A percentile compares a stretch with the other conserved stretches of the same genome.
phyloP scores from a whole-genome alignment of 2,329 filamentous ascomycete genomes.

The Xylaria arbuscula region DNA sequence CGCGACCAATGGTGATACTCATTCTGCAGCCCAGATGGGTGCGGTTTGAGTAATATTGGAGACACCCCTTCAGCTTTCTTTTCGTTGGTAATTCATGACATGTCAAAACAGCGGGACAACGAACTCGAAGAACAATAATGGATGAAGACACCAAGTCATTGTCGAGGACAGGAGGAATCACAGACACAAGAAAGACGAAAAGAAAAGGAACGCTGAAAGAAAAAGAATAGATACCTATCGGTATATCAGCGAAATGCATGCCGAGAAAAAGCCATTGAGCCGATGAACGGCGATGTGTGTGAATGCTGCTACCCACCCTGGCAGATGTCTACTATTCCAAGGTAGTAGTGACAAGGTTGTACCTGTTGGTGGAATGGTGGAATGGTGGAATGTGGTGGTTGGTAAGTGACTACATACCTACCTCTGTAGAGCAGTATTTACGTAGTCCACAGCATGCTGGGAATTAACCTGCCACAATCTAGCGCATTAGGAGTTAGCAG shows the following conservation, averaged over 20 bases:
- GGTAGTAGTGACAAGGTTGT: not conserved
- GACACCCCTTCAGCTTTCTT: not conserved
- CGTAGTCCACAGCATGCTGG: not conserved
- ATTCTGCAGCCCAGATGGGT: not conserved
- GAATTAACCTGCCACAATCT: not conserved
- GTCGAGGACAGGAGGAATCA: not conserved
- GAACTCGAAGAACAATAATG: not conserved
- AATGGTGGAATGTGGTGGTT: not conserved
- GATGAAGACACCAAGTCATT: not conserved
- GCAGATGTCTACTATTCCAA: not conserved
- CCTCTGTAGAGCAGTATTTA: not conserved
- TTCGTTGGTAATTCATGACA: not conserved
- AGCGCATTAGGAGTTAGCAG: not conserved
- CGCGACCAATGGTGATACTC: not conserved
- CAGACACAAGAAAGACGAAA: not conserved
- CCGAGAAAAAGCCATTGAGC: slow-evolving; percentile 20
- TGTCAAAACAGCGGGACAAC: slow-evolving; percentile 10
- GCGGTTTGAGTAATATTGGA: not conserved
- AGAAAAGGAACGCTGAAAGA: not conserved
- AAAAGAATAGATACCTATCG: not conserved
- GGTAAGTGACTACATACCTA: not conserved
- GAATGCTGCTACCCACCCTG: not conserved
- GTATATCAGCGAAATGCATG: slow-evolving; percentile 13
- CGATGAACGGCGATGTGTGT: slow-evolving; percentile 6
- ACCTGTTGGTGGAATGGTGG: not conserved